These are phyloP conservation scores for Lasiodiplodia theobromae DNA, from an alignment of 2,329 filamentous ascomycete genomes.

Conservation along the genomic window DNA sequence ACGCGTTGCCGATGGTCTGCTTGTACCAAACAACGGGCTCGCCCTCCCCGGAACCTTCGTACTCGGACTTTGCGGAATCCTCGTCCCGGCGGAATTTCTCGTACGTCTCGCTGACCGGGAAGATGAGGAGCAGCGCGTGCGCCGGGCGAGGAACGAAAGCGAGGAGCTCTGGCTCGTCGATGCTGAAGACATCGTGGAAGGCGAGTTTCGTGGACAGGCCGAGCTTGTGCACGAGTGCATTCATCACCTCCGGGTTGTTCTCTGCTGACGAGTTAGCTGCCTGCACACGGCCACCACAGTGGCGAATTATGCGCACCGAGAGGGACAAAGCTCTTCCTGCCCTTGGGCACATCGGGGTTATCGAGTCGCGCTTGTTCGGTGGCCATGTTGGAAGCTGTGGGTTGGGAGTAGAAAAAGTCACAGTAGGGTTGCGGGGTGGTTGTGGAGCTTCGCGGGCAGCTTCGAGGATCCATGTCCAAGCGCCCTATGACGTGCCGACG, in stretches of 20 bases:
- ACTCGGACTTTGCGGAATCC: slow-evolving; percentile 50
- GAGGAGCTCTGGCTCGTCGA: slow-evolving; percentile 59
- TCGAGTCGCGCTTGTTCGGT: slow-evolving; percentile 32
- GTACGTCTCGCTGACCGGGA: slow-evolving; percentile 52
- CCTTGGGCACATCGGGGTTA: slow-evolving; percentile 38
- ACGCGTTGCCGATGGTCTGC: slow-evolving; percentile 66
- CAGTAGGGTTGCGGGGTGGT: slow-evolving; percentile 11
- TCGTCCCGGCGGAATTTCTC: slow-evolving; percentile 51
- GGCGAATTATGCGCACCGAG: slow-evolving; percentile 38
- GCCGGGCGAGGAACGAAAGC: slow-evolving; percentile 60
- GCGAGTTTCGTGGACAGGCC: slow-evolving; percentile 55
- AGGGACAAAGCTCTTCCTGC: slow-evolving; percentile 47
- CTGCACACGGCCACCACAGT: not conserved
- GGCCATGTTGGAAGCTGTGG: slow-evolving; percentile 36
- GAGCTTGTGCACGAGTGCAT: slow-evolving; percentile 56
- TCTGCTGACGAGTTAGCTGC: slow-evolving; percentile 43
- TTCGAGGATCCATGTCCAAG: slow-evolving; percentile 12
- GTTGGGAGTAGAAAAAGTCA: slow-evolving; percentile 11
- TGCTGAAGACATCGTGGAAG: slow-evolving; percentile 63
- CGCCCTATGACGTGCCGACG: slow-evolving; percentile 25
- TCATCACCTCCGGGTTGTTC: slow-evolving; percentile 64
- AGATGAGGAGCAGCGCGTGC: slow-evolving; percentile 63
- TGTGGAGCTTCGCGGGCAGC: slow-evolving; percentile 23
- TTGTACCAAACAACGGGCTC: slow-evolving; percentile 66
- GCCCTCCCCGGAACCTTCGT: slow-evolving; percentile 54